Percentiles rank a stretch among this genome's conserved stretches.
Evolutionary conservation across 139 green algal genomes (phyloP).

Genomic region (Chlorella sp.): DNA sequence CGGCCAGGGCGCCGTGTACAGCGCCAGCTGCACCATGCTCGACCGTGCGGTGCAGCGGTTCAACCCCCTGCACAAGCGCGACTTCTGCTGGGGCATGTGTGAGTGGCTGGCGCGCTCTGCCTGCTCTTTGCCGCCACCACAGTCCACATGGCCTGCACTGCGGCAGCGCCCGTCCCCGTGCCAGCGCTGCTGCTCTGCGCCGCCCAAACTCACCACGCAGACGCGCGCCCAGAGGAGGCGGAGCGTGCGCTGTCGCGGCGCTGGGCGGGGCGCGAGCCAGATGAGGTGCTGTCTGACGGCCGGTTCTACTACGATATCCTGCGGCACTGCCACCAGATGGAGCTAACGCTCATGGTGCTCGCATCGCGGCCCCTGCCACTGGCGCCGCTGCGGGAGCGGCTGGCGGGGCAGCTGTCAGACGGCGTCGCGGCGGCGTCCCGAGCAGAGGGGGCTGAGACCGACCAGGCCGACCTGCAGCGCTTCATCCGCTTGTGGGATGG

Average conservation of each 20-base stretch:
- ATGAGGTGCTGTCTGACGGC: background rate
- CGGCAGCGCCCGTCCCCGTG: background rate
- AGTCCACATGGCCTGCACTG: background rate
- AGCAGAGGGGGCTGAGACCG: too few relatives aligned
- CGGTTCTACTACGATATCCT: slow-evolving; percentile 30
- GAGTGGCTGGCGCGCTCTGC: background rate
- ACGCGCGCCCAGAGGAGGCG: background rate
- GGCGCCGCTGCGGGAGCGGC: background rate
- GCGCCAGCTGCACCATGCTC: background rate
- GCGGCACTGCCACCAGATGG: slow-evolving; percentile 21
- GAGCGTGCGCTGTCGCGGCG: background rate
- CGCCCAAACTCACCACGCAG: too few relatives aligned
- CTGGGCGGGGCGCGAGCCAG: slow-evolving; percentile 18
- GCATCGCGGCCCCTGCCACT: slow-evolving; percentile 16
- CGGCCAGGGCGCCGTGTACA: slow-evolving; percentile 22
- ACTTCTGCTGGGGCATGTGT: slow-evolving; percentile 38
- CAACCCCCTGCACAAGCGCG: background rate
- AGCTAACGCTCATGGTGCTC: slow-evolving; percentile 39
- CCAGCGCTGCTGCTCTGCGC: background rate
- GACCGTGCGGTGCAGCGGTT: background rate
- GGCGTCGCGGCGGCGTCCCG: too few relatives aligned
- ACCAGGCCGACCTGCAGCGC: too few relatives aligned
- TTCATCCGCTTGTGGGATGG: too few relatives aligned
- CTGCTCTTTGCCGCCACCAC: background rate
- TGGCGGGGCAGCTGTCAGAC: slow-evolving; percentile 14